A percentile compares a stretch with the other conserved stretches of the same genome.
Conservation (phyloP, 169 alveolate species). For the Cyclospora cayetanensis region DNA sequence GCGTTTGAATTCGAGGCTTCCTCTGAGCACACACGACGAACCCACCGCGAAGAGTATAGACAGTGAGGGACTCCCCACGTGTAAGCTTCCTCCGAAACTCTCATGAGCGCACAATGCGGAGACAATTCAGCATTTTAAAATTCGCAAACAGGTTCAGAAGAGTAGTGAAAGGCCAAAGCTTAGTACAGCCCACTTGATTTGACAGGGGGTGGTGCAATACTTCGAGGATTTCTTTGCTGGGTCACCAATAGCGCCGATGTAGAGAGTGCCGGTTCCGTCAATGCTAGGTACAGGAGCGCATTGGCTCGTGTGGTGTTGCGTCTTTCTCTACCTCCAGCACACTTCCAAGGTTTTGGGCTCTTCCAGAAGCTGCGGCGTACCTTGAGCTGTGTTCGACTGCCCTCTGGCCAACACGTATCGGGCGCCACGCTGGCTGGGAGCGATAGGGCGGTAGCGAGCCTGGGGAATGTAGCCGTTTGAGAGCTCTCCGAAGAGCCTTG, state of each 20-base stretch:
- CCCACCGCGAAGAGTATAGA: too few relatives aligned
- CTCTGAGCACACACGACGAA: slow-evolving; percentile 20
- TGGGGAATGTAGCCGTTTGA: not conserved
- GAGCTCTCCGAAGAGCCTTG: not conserved
- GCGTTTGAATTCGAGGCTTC: not conserved
- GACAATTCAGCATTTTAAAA: too few relatives aligned
- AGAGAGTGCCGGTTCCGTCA: slow-evolving; percentile 25
- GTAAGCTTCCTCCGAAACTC: too few relatives aligned
- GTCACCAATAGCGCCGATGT: not conserved
- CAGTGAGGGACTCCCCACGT: too few relatives aligned
- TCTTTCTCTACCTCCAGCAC: not conserved
- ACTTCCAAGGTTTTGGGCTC: not conserved
- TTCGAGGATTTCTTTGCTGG: not conserved
- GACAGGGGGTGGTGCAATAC: not conserved
- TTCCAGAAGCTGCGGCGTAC: not conserved
- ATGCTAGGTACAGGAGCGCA: slow-evolving; percentile 24
- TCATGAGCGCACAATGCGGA: too few relatives aligned
- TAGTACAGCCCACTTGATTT: slow-evolving; percentile 1
- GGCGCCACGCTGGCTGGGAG: not conserved
- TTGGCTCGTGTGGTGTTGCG: not conserved
- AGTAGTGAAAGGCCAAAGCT: too few relatives aligned
- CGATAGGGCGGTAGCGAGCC: slow-evolving; percentile 1
- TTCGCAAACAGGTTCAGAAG: too few relatives aligned
- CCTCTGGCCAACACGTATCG: not conserved
- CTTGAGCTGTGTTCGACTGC: not conserved